Evolutionary conservation across 805 yeast species (phyloP).

Genomic region (Saturnispora dispora): DNA sequence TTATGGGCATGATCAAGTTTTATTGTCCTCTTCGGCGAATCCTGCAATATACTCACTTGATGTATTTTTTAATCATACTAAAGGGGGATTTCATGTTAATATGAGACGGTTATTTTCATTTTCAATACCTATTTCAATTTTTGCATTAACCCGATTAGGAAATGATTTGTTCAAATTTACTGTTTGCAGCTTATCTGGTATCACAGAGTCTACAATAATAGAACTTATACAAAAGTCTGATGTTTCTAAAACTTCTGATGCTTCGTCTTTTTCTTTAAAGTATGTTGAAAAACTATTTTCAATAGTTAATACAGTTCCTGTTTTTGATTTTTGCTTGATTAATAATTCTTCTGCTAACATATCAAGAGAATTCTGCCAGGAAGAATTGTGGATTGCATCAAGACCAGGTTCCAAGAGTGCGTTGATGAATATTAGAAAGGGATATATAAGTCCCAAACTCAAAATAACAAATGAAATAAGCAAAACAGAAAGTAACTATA

Average conservation of each 20-base stretch:
- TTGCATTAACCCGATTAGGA: conserved; percentile 19
- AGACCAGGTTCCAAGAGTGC: conserved; percentile 20
- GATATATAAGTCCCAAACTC: conserved; percentile 19
- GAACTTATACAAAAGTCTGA: conserved; percentile 13
- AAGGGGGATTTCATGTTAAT: conserved; percentile 14
- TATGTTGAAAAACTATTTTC: conserved; percentile 16
- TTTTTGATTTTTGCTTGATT: conserved; percentile 20
- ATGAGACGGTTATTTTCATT: conserved; percentile 18
- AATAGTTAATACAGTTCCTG: conserved; percentile 20
- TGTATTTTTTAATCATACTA: conserved; percentile 15
- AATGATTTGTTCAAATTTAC: conserved; percentile 13
- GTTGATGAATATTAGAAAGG: conserved; percentile 20
- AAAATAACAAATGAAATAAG: not conserved
- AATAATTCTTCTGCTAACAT: conserved; percentile 12
- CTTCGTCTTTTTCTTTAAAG: conserved; percentile 13
- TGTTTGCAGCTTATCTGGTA: conserved; percentile 22
- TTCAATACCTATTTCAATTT: conserved; percentile 16
- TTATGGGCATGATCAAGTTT: conserved; percentile 21
- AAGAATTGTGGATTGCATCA: conserved; percentile 27
- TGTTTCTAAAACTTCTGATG: not conserved
- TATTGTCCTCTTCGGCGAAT: conserved; percentile 17
- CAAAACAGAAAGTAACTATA: not conserved
- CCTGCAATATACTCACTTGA: conserved; percentile 22
- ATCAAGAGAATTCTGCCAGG: conserved; percentile 15
- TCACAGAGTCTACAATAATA: conserved; percentile 18